Evolutionary conservation across 176 grass and related monocot species (phyloP), one percentile per base, ranked within the genome.

Genomic region (Paspalum notatum): DNA sequence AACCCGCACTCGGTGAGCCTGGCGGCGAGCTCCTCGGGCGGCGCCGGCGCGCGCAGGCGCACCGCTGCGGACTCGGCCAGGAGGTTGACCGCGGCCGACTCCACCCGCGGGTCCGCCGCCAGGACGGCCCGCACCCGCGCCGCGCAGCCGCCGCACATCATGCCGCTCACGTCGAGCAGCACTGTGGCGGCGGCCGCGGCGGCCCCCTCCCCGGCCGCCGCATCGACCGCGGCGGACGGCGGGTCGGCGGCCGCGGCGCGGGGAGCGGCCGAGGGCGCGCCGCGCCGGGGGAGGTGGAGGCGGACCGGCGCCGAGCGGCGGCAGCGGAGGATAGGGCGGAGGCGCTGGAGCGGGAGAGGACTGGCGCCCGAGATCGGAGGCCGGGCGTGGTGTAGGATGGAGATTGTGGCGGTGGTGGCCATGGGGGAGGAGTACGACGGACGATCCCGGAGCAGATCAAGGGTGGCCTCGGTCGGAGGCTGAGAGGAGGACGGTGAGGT

Each of bases 71-170:
- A 95, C 90, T 98, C 92, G 39, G 84, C 88, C 78, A 95, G 84
- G 74, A 98, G 93, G 71, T 98, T 98, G 43, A 98, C 95, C 20
- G 86, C 92, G 12, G 86, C 82, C 42, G 87, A 89, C 68, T 95
- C 90, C 12, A 95, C 92, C 44, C 95, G 84, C 63, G 79, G 84
- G 74, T 95, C 95, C 25, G 92, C 83, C 4, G 85, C 78, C 25
- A 98, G 90, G 68, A 98, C 77, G 20, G 90, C 65, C 49, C 95
- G 83, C 75, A 98, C 95, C 38, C 92, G 88, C n/a, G 95, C 86
- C 37, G 88, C 95, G 78, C 95, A 98, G 46, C 88, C 92, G 47
- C 90, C 95, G 76, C 95, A 98, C 92, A 98, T 98, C 95, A 98
- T 98, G 40, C 95, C 90, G 63, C 88, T 78, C 62, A 98, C 95